Evolutionary conservation across 2,329 filamentous ascomycete species (phyloP).

Genomic region (Microcera coccophila): DNA sequence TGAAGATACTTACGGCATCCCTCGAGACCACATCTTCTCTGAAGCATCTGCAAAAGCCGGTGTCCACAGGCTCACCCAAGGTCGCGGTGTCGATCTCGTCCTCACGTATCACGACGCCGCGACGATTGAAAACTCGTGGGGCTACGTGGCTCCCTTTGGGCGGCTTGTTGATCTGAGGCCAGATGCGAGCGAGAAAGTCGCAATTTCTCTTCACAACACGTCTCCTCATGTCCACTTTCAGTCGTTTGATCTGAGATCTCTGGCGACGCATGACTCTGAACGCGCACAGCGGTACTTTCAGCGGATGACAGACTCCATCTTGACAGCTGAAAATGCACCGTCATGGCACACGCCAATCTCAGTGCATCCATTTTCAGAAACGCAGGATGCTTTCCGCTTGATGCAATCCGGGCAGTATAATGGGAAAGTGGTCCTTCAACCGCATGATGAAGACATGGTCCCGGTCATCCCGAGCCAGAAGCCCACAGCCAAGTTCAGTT

Average conservation of each 20-base stretch:
- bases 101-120: slow-evolving; percentile 33
- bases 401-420: slow-evolving; percentile 15
- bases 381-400: slow-evolving; percentile 12
- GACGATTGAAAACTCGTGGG: slow-evolving; percentile 29
- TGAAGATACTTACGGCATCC: slow-evolving; percentile 25
- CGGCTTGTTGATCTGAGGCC: slow-evolving; percentile 35
- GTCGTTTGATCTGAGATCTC: background rate
- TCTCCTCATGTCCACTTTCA: slow-evolving; percentile 6
- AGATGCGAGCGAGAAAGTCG: slow-evolving; percentile 2
- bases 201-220: slow-evolving; percentile 10
- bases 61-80: slow-evolving; percentile 24
- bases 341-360: slow-evolving; percentile 1
- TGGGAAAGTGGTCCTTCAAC: slow-evolving; percentile 3
- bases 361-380: slow-evolving; percentile 1
- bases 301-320: background rate
- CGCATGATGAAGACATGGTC: background rate
- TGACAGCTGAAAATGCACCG: background rate
- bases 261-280: background rate
- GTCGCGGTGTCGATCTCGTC: slow-evolving; percentile 33
- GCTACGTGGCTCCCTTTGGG: slow-evolving; percentile 34
- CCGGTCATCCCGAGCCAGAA: background rate
- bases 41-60: slow-evolving; percentile 26
- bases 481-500: background rate
- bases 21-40: slow-evolving; percentile 30
- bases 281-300: background rate